Conservation (phyloP, 805 yeast species). For the Lachancea cidri region DNA sequence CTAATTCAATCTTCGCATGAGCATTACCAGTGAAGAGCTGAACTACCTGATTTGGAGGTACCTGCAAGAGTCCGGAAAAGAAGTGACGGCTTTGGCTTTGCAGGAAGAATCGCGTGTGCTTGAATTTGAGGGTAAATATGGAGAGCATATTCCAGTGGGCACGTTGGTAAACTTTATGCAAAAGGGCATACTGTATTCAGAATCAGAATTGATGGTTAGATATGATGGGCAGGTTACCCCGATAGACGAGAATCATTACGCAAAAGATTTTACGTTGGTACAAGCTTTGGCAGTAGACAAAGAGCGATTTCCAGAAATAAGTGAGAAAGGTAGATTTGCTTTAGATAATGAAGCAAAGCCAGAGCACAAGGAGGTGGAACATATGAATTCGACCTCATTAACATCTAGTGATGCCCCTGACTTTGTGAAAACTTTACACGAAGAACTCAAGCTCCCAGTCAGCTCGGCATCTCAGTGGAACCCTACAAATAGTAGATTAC, state of each 20-base stretch:
- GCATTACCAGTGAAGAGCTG: conserved; percentile 74
- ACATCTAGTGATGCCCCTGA: conserved; percentile 14
- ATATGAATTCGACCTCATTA: conserved; percentile 5
- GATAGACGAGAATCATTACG: conserved; percentile 20
- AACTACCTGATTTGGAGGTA: conserved; percentile 93
- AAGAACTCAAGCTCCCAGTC: conserved; percentile 37
- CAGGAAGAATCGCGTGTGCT: conserved; percentile 67
- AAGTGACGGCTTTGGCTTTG: conserved; percentile 72
- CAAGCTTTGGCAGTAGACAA: conserved; percentile 46
- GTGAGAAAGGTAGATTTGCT: conserved; percentile 31
- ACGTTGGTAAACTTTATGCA: conserved; percentile 77
- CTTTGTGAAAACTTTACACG: conserved; percentile 35
- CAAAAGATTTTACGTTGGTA: conserved; percentile 45
- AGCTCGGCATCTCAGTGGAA: conserved; percentile 52
- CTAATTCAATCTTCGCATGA: conserved; percentile 49
- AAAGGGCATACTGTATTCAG: conserved; percentile 75
- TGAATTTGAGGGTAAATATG: conserved; percentile 47
- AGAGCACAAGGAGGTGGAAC: conserved; percentile 8
- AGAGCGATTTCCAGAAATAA: conserved; percentile 29
- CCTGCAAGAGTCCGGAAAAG: conserved; percentile 76
- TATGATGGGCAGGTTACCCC: conserved; percentile 30
- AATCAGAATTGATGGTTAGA: conserved; percentile 55
- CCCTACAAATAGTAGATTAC: conserved; percentile 39
- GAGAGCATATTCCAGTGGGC: conserved; percentile 63
- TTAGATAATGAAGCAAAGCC: conserved; percentile 19